Evolutionary conservation across 1,284 basidiomycete genomes (phyloP).

Genomic region (Moesziomyces aphidis): DNA sequence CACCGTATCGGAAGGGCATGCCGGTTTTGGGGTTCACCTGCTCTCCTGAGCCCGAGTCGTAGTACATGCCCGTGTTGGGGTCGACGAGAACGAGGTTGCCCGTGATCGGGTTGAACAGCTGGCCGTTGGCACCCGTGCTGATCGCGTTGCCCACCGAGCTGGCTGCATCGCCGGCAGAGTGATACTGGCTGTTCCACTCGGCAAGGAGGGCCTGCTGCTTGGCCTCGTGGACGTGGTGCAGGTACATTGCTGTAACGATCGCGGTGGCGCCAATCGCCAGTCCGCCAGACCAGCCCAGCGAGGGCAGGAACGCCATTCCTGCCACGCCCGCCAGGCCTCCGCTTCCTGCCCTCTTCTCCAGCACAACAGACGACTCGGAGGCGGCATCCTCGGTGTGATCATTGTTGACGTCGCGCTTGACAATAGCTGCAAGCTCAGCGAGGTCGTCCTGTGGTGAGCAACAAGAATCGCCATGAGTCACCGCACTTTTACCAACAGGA

Average conservation of each 20-base stretch:
- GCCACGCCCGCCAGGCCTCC: background rate
- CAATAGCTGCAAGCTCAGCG: background rate
- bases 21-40: slow-evolving; percentile 34
- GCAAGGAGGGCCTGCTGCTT: slow-evolving; percentile 9
- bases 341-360: slow-evolving; percentile 14
- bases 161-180: slow-evolving; percentile 30
- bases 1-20: slow-evolving; percentile 26
- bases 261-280: slow-evolving; percentile 10
- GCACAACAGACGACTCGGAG: background rate
- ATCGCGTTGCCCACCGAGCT: slow-evolving; percentile 35
- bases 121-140: slow-evolving; percentile 28
- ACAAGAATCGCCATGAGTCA: background rate
- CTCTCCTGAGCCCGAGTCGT: slow-evolving; percentile 39
- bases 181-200: slow-evolving; percentile 18
- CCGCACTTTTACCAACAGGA: too few species aligned
- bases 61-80: slow-evolving; percentile 17
- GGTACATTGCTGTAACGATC: slow-evolving; percentile 17
- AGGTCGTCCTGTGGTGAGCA: background rate
- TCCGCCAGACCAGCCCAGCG: slow-evolving; percentile 3
- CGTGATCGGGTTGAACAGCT: slow-evolving; percentile 41
- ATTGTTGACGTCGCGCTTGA: background rate
- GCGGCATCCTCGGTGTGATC: background rate
- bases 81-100: slow-evolving; percentile 35
- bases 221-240: slow-evolving; percentile 23
- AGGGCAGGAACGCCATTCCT: slow-evolving; percentile 6